Base-by-base conservation (phyloP, 2,329 filamentous ascomycete species). In the Ophiostoma triangulosporum region DNA sequence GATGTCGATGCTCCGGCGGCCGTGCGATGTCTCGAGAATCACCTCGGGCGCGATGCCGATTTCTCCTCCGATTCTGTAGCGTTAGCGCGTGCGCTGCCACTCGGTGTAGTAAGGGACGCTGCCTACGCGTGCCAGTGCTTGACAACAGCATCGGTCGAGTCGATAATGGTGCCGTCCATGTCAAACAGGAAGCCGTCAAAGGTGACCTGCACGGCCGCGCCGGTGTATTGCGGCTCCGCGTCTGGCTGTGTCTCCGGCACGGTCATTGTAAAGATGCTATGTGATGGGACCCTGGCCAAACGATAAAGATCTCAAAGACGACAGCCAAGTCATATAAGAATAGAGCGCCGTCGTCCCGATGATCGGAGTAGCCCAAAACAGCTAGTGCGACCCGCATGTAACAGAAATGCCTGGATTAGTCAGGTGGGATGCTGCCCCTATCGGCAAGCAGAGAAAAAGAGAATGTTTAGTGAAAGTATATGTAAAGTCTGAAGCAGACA, bases 21-120 rank as follows among this genome's bases (percentile, higher is more conserved):
- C 93, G 68, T 98, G 93, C 5, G 89, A 95, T 9, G 88, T 95
- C 62, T 88, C 78, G 26, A 97, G 77, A 62, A 98, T 97, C 46
- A 84, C 78, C 48, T 83, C 75, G n/a, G 88, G 86, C 59, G 88
- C 80, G 22, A 96, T 83, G 24, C 87, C 87, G 62, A 97, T 84
- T 65, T 95, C 87, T 9, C 78, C 75, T 50, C 86, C 90, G 59
- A 90, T 77, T n/a, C 84, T 88, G 62, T 11, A 4, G 43, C 8
- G 32, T 51, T 54, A 54, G 49, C 22, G 2, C 26, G 11, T 45
- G 7, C 6, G 2, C 6, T 14, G 26, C 14, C 11, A 3, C 11
- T 11, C n/a, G 17, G 3, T 22, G n/a, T 11, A 29, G 20, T 26
- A 4, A 35, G 4, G 2, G n/a, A 24, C 3, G 4, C 4, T 8